A percentile compares a stretch with the other conserved stretches of the same genome.
Conservation (phyloP, 805 yeast genomes). For the Sugiyamaella chiloensis region DNA sequence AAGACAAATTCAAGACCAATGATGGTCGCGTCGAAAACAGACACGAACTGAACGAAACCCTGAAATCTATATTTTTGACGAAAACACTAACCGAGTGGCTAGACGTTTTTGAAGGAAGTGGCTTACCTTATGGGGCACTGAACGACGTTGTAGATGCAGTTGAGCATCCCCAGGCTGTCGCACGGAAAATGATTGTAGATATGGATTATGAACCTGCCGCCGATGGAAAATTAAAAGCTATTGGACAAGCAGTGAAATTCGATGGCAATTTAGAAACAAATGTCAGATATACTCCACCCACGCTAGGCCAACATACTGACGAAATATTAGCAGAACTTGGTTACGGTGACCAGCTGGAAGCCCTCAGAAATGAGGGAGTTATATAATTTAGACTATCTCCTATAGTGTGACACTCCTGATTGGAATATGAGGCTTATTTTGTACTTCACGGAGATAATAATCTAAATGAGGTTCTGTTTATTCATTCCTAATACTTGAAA, state of each 20-base stretch:
- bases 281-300: conserved; percentile 35
- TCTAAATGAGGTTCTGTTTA: no score
- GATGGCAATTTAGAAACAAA: conserved; percentile 27
- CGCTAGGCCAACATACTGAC: conserved; percentile 34
- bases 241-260: conserved; percentile 37
- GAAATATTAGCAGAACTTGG: conserved; percentile 32
- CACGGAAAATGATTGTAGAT: conserved; percentile 35
- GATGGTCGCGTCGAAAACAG: conserved; percentile 36
- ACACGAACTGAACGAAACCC: conserved; percentile 28
- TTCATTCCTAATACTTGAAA: no score
- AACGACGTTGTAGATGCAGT: conserved; percentile 39
- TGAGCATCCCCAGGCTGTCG: conserved; percentile 35
- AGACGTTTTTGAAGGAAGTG: conserved; percentile 28
- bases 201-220: conserved; percentile 31
- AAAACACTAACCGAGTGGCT: conserved; percentile 37
- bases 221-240: conserved; percentile 34
- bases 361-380: no score
- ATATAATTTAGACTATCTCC: no score
- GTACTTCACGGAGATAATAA: no score
- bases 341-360: conserved; percentile 5
- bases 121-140: conserved; percentile 39
- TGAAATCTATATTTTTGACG: conserved; percentile 25
- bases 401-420: no score
- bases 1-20: conserved; percentile 32
- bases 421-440: no score